phyloP scores from a whole-genome alignment of 257 asterid genomes.

The Sherardia arvensis region DNA sequence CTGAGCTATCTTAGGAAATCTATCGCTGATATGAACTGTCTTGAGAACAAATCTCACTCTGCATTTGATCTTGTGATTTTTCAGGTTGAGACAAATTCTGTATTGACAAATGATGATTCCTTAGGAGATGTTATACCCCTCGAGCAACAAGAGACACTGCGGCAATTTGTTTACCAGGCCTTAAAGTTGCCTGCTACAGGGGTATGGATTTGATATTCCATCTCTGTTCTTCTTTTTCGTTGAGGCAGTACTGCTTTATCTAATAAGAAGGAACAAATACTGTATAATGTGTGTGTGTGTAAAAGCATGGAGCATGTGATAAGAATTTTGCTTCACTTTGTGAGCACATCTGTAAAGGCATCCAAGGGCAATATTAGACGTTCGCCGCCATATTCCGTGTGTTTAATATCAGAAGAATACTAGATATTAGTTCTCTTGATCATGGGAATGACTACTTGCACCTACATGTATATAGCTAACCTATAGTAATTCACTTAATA shows the following conservation, averaged over 20 bases:
- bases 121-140: constrained; percentile 79
- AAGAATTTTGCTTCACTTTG: neutral
- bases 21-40: neutral
- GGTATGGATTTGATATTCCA: constrained; percentile 25
- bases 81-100: constrained; percentile 61
- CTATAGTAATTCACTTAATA: neutral
- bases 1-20: no score
- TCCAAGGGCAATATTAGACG: neutral
- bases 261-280: neutral
- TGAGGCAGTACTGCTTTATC: neutral
- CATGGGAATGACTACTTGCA: neutral
- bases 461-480: neutral
- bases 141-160: constrained; percentile 62
- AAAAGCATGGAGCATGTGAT: neutral
- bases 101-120: constrained; percentile 74
- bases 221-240: neutral
- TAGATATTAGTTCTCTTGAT: no score
- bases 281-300: neutral
- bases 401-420: neutral
- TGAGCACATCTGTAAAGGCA: neutral
- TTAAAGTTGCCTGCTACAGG: constrained; percentile 55
- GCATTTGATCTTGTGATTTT: constrained; percentile 14
- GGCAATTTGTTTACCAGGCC: constrained; percentile 70
- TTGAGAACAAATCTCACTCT: neutral
- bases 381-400: neutral